Base-by-base conservation (phyloP, 169 alveolate genomes). In the Cryptosporidium ryanae region DNA sequence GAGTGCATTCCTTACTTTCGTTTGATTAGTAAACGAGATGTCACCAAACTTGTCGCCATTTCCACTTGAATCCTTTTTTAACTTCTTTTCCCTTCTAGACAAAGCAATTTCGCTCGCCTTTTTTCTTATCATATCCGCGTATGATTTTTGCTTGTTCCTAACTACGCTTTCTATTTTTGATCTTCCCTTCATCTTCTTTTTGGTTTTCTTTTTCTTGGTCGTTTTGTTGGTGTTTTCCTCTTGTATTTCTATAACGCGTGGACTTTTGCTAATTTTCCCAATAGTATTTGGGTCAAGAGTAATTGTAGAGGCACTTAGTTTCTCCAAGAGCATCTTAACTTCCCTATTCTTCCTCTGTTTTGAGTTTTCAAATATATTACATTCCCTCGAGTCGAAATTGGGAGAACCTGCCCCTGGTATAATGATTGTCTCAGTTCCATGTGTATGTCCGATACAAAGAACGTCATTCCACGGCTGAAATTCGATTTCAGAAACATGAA, bases 351-450 rank as follows among this genome's bases (percentile, higher is more conserved):
- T 71, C 38, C 94, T 93, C 76, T 94, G 94, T 76, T 94, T 94
- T 50, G 83, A 91, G 25, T 97, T 94, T 82, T 95, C 94, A 82
- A 90, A 96, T 5, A 96, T 97, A 82, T 95, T 94, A 29, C 92
- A 87, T 70, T 92, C 98, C 61, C 91, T 91, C 0, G 98, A 93
- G 66, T 96, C 99, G 71, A 94, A 96, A 90, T 96, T 96, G 17
- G 99, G 97, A 57, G 92, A 84, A 3, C 99, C 99, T 29, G 98
- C 89, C 13, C 98, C 99, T 0, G 99, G 99, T 10, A 97, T 93
- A n/a, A 97, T 76, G 15, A 96, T 90, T 8, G 98, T 91, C 48
- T 95, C 93, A 57, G 94, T 91, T 1, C 98, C 98, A 38, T 66
- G 64, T n/a, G 82, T 84, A n/a, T 95, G 91, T 12, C 98, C 98